Conservation (phyloP, 768 basidiomycete species). For the Phallus indusiatus region DNA sequence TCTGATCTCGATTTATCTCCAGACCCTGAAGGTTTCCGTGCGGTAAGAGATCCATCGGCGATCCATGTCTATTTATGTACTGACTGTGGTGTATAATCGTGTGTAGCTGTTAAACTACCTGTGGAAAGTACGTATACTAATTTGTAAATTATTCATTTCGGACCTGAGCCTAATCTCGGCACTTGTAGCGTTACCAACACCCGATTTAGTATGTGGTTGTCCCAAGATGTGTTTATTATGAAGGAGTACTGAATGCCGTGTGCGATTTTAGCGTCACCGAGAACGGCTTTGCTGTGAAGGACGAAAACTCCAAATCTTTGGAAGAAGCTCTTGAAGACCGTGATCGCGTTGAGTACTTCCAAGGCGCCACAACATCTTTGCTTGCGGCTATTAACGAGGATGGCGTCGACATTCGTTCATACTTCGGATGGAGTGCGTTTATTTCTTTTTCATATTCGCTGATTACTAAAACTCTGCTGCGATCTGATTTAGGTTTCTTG, state of each 20-base stretch:
- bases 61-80: neutral
- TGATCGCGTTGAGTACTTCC: constrained; percentile 62
- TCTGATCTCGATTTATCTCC: neutral
- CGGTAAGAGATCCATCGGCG: constrained; percentile 23
- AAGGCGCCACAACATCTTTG: constrained; percentile 44
- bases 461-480: constrained; percentile 3
- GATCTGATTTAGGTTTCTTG: constrained; percentile 42
- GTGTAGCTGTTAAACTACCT: constrained; percentile 54
- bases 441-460: neutral
- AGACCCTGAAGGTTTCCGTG: constrained; percentile 63
- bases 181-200: constrained; percentile 31
- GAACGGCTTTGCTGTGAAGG: constrained; percentile 64
- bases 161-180: constrained; percentile 1
- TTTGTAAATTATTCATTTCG: neutral
- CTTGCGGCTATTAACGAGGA: constrained; percentile 52
- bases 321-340: constrained; percentile 46
- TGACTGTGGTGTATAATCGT: neutral
- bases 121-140: constrained; percentile 41
- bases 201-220: constrained; percentile 43
- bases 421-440: constrained; percentile 59
- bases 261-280: constrained; percentile 51
- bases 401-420: constrained; percentile 50
- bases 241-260: too few species aligned
- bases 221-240: neutral
- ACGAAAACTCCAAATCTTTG: constrained; percentile 44